These are phyloP conservation scores for Lavandula angustifolia DNA, from an alignment of 257 asterid genomes.

Conservation along the genomic window DNA sequence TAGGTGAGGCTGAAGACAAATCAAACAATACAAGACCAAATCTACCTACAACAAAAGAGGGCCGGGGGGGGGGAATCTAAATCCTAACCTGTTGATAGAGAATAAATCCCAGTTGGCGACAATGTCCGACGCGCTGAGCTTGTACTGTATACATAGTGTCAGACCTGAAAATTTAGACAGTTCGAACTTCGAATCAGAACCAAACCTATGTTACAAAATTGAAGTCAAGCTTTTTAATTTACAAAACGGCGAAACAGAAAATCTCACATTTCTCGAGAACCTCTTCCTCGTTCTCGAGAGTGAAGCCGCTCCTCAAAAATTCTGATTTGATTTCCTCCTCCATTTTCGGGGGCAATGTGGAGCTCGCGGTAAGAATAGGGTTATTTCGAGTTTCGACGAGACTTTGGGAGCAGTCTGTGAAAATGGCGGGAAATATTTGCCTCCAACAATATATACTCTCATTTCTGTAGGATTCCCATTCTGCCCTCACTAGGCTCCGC, in stretches of 20 bases:
- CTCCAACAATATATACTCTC: slow-evolving; percentile 24
- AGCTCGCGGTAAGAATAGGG: slow-evolving; percentile 38
- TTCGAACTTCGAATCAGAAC: slow-evolving; percentile 1
- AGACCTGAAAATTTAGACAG: slow-evolving; percentile 47
- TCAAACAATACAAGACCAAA: slow-evolving; percentile 1
- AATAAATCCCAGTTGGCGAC: slow-evolving; percentile 89
- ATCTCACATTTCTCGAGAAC: slow-evolving; percentile 72
- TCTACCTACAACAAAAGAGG: background rate
- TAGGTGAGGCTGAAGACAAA: slow-evolving; percentile 2
- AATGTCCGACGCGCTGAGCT: slow-evolving; percentile 82
- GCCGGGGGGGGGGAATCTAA: background rate
- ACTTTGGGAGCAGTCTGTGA: background rate
- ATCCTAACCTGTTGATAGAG: slow-evolving; percentile 73
- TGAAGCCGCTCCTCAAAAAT: slow-evolving; percentile 58
- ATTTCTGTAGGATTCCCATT: too few species aligned
- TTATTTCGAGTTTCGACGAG: slow-evolving; percentile 14
- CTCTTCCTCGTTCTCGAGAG: slow-evolving; percentile 67
- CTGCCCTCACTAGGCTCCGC: too few species aligned
- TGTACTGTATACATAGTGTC: slow-evolving; percentile 76
- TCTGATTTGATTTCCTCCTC: slow-evolving; percentile 84
- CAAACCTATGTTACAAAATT: slow-evolving; percentile 8
- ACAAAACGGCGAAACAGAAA: slow-evolving; percentile 17
- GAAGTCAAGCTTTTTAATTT: background rate
- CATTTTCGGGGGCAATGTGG: slow-evolving; percentile 47
- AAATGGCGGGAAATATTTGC: slow-evolving; percentile 63